phyloP scores from a whole-genome alignment of 2,329 filamentous ascomycete species.

The Rhynchosporium agropyri region DNA sequence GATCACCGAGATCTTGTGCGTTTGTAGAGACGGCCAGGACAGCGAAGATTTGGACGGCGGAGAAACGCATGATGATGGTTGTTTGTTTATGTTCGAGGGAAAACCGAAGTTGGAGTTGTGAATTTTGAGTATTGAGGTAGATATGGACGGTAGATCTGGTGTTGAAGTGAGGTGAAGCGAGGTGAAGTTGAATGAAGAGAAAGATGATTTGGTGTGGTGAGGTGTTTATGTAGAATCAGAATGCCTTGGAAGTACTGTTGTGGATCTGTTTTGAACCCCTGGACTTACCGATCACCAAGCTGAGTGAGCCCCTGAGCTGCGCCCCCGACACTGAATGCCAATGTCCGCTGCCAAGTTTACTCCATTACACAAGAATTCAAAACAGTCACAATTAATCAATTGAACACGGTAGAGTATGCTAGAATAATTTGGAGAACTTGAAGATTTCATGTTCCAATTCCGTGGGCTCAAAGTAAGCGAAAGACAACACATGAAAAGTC shows the following conservation, averaged over 20 bases:
- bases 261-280: neutral
- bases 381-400: neutral
- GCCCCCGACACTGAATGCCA: neutral
- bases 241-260: neutral
- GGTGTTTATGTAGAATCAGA: conserved; percentile 5
- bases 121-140: neutral
- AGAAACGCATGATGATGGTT: conserved; percentile 28
- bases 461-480: no score
- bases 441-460: no score
- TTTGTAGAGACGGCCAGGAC: conserved; percentile 20
- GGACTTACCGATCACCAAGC: conserved; percentile 2
- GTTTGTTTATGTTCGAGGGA: conserved; percentile 5
- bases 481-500: no score
- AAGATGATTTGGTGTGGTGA: neutral
- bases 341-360: neutral
- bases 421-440: no score
- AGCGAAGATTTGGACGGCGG: conserved; percentile 20
- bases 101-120: neutral
- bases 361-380: neutral
- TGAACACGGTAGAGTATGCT: neutral
- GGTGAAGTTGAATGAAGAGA: neutral
- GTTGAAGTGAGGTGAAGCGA: neutral
- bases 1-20: conserved; percentile 5
- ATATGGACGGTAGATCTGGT: neutral
- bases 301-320: conserved; percentile 6